Percentiles rank a stretch among this genome's conserved stretches.
These are phyloP conservation scores for Biscutella auriculata DNA, from an alignment of 441 rosid species.

Conservation along the genomic window DNA sequence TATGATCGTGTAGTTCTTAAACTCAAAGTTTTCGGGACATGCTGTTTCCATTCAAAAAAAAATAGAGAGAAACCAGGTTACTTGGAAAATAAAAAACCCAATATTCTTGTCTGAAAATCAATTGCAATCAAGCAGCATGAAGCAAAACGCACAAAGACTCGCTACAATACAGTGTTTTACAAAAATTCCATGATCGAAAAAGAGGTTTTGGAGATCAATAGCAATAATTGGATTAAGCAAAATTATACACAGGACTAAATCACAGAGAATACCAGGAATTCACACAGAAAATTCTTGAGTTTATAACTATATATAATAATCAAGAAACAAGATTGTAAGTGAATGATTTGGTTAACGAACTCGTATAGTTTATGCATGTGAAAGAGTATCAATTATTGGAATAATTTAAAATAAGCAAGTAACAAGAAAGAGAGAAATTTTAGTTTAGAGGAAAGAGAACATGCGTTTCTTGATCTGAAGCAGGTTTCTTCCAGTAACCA, in stretches of 20 bases:
- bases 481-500: conserved; percentile 18
- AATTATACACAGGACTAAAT: no score
- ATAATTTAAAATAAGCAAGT: not conserved
- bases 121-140: not conserved
- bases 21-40: conserved; percentile 37
- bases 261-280: not conserved
- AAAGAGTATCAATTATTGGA: not conserved
- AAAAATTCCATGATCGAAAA: not conserved
- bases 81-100: not conserved
- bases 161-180: not conserved
- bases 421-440: not conserved
- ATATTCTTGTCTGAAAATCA: not conserved
- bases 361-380: not conserved
- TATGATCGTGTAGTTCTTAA: conserved; percentile 29
- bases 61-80: conserved; percentile 12
- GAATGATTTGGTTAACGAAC: not conserved
- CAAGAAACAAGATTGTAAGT: not conserved
- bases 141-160: not conserved
- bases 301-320: not conserved
- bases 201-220: not conserved
- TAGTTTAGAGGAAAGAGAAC: not conserved
- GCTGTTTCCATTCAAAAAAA: conserved; percentile 4
- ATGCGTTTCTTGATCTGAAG: conserved; percentile 21
- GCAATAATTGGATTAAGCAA: not conserved
- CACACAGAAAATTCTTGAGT: not conserved